A percentile compares a stretch with the other conserved stretches of the same genome.
phyloP scores from a whole-genome alignment of 139 green algal genomes.

The Chlamydomonas sp. region DNA sequence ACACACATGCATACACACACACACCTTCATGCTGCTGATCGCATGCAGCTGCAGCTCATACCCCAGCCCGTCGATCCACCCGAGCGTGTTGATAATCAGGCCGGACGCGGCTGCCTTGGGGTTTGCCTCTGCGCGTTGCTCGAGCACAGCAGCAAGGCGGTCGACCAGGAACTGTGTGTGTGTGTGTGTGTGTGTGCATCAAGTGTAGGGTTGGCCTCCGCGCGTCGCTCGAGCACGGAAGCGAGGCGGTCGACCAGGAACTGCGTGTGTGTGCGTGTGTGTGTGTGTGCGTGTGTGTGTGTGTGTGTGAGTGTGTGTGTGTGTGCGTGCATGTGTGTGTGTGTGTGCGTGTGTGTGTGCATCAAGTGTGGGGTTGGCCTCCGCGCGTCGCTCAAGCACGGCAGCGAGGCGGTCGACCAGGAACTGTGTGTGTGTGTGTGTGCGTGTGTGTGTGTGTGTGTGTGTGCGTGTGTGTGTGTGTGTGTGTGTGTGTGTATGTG shows the following conservation, averaged over 20 bases:
- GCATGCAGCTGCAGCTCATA: constrained; percentile 85
- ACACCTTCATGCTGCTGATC: constrained; percentile 50
- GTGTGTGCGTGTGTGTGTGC: too few species aligned
- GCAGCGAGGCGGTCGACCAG: constrained; percentile 66
- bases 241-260: constrained; percentile 67
- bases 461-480: too few species aligned
- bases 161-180: constrained; percentile 63
- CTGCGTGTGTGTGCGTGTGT: too few species aligned
- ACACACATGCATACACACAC: neutral
- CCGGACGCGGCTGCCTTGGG: constrained; percentile 50
- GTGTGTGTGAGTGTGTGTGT: too few species aligned
- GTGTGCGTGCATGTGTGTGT: too few species aligned
- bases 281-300: too few species aligned
- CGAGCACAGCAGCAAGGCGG: constrained; percentile 61
- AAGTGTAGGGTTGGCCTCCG: too few species aligned
- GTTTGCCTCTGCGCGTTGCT: constrained; percentile 37
- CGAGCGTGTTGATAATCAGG: constrained; percentile 89
- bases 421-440: too few species aligned
- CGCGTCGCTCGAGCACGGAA: constrained; percentile 55
- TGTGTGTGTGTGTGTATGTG: too few species aligned
- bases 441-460: too few species aligned
- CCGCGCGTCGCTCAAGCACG: constrained; percentile 54
- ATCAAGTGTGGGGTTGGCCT: constrained; percentile 22
- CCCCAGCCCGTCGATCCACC: constrained; percentile 80
- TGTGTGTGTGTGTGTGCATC: too few species aligned